These are phyloP conservation scores for Boechera retrofracta DNA, from an alignment of 345 rosid species.

Conservation along the genomic window DNA sequence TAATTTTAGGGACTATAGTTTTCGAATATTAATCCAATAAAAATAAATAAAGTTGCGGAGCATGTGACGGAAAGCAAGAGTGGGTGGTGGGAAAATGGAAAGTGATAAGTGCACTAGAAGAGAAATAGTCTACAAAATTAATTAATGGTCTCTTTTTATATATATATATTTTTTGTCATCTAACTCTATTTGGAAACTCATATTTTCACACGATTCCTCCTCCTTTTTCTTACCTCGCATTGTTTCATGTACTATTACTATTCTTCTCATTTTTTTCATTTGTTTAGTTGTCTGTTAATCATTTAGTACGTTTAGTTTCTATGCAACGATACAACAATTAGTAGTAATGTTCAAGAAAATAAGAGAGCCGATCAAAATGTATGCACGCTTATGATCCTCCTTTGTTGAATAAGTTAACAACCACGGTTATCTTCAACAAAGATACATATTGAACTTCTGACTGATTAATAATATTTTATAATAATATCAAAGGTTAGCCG, in stretches of 20 bases:
- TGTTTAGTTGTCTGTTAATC: background rate
- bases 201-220: constrained; percentile 39
- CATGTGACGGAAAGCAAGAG: constrained; percentile 40
- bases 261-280: background rate
- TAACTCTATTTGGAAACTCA: constrained; percentile 32
- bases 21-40: background rate
- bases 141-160: constrained; percentile 5
- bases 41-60: constrained; percentile 2
- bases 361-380: background rate
- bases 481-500: background rate
- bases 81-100: constrained; percentile 35
- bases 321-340: constrained; percentile 1
- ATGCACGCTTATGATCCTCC: background rate
- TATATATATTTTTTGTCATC: constrained; percentile 28
- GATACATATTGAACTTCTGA: background rate
- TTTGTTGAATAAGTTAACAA: background rate
- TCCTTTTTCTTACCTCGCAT: constrained; percentile 26
- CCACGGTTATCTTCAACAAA: background rate
- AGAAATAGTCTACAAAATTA: constrained; percentile 35
- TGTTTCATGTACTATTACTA: background rate
- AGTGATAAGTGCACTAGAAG: constrained; percentile 39
- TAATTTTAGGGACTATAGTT: background rate
- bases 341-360: background rate
- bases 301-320: background rate
- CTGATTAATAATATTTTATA: background rate